phyloP scores from a whole-genome alignment of 257 asterid species.

The Asclepias syriaca region DNA sequence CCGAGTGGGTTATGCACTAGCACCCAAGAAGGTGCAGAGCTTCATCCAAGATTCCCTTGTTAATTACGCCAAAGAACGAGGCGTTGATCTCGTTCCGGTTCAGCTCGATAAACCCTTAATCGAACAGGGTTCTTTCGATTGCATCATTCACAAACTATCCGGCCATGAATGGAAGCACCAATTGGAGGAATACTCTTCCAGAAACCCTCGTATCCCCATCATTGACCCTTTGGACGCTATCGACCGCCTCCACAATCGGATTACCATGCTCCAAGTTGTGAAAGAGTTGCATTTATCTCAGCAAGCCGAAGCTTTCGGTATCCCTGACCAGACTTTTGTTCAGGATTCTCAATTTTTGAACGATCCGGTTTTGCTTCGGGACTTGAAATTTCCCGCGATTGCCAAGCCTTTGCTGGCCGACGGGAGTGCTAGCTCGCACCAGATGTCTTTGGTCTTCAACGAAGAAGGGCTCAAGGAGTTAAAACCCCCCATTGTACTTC shows the following conservation, averaged over 20 bases:
- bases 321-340: conserved; percentile 59
- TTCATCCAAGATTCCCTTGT: conserved; percentile 57
- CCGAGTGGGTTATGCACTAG: conserved; percentile 64
- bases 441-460: conserved; percentile 54
- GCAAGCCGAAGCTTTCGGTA: conserved; percentile 23
- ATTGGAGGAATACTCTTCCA: conserved; percentile 28
- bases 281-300: conserved; percentile 20
- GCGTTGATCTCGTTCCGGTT: conserved; percentile 53
- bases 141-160: conserved; percentile 62
- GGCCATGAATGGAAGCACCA: conserved; percentile 49
- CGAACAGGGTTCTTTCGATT: conserved; percentile 59
- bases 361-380: conserved; percentile 12
- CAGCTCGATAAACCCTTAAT: conserved; percentile 40
- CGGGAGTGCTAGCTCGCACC: conserved; percentile 64
- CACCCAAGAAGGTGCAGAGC: conserved; percentile 54
- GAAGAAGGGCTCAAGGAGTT: conserved; percentile 44
- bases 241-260: conserved; percentile 59
- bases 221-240: conserved; percentile 53
- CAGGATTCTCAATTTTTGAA: conserved; percentile 27
- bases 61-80: conserved; percentile 38
- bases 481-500: conserved; percentile 58
- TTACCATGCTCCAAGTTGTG: conserved; percentile 67
- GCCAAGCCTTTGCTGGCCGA: conserved; percentile 61
- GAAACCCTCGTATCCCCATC: conserved; percentile 39
- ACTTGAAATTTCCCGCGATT: conserved; percentile 50